Conservation (phyloP, 768 basidiomycete genomes). For the Mycena floridula region DNA sequence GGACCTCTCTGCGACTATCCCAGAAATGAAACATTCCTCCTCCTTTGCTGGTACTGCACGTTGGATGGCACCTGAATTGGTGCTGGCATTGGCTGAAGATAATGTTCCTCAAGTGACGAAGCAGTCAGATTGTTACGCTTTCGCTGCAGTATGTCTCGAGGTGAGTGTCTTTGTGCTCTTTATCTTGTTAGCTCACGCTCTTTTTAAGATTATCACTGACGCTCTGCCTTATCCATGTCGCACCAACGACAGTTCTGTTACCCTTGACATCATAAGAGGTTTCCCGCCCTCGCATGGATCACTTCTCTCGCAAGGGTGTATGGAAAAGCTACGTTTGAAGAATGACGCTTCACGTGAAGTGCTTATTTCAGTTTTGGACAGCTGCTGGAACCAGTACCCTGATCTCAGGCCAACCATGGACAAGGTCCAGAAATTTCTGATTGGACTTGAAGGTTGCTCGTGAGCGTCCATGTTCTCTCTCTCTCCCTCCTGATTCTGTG, state of each 20-base stretch:
- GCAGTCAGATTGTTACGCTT: constrained; percentile 54
- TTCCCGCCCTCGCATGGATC: constrained; percentile 36
- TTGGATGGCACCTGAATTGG: constrained; percentile 57
- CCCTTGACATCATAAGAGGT: constrained; percentile 47
- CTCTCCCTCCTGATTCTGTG: neutral
- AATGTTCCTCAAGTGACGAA: constrained; percentile 43
- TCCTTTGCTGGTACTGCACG: constrained; percentile 42
- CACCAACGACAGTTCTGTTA: constrained; percentile 50
- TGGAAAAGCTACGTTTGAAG: neutral
- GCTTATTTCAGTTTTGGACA: neutral
- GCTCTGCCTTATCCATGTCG: constrained; percentile 47
- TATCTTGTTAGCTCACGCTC: neutral
- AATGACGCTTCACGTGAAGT: neutral
- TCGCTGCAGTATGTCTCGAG: constrained; percentile 54
- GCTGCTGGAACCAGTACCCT: neutral
- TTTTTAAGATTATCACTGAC: constrained; percentile 49
- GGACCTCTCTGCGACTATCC: constrained; percentile 37
- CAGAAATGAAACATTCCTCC: constrained; percentile 26
- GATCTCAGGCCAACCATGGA: neutral
- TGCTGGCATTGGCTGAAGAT: constrained; percentile 45
- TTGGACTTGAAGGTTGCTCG: neutral
- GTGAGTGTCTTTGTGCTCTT: constrained; percentile 21
- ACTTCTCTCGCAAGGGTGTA: neutral
- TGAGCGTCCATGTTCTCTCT: too few species aligned
- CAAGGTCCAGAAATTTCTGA: neutral